Evolutionary conservation across 257 asterid genomes (phyloP).

Genomic region (Eucommia ulmoides): DNA sequence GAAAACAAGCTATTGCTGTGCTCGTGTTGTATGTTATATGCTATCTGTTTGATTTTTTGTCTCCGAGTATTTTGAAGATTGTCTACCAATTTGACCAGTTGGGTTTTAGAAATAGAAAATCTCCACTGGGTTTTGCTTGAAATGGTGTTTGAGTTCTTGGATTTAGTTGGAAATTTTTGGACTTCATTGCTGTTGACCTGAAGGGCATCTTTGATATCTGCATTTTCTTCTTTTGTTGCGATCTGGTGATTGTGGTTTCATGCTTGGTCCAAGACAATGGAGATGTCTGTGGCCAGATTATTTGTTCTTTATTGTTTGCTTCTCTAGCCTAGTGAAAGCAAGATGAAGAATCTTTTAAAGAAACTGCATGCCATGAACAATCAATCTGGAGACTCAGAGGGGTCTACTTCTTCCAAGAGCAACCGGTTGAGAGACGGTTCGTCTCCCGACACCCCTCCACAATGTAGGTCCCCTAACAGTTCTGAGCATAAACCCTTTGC

Average conservation of each 20-base stretch:
- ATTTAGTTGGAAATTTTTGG: slow-evolving; percentile 20
- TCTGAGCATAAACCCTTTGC: slow-evolving; percentile 70
- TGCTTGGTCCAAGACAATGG: slow-evolving; percentile 48
- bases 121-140: slow-evolving; percentile 10
- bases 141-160: slow-evolving; percentile 16
- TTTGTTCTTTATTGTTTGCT: slow-evolving; percentile 40
- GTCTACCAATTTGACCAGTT: slow-evolving; percentile 15
- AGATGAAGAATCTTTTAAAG: slow-evolving; percentile 76
- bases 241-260: slow-evolving; percentile 23
- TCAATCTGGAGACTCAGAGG: slow-evolving; percentile 62
- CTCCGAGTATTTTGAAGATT: slow-evolving; percentile 9
- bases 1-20: no score
- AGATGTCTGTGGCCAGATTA: slow-evolving; percentile 28
- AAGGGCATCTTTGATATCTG: slow-evolving; percentile 21
- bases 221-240: slow-evolving; percentile 12
- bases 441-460: slow-evolving; percentile 32
- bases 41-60: slow-evolving; percentile 2
- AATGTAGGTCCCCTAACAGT: slow-evolving; percentile 30
- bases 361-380: slow-evolving; percentile 70
- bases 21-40: neutral
- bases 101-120: slow-evolving; percentile 16
- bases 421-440: slow-evolving; percentile 36
- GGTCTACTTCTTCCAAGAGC: slow-evolving; percentile 54
- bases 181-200: slow-evolving; percentile 28
- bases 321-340: slow-evolving; percentile 17